Evolutionary conservation across 2,329 filamentous ascomycete species (phyloP), one percentile per base, ranked within the genome.

Genomic region (Bertia moriformis): DNA sequence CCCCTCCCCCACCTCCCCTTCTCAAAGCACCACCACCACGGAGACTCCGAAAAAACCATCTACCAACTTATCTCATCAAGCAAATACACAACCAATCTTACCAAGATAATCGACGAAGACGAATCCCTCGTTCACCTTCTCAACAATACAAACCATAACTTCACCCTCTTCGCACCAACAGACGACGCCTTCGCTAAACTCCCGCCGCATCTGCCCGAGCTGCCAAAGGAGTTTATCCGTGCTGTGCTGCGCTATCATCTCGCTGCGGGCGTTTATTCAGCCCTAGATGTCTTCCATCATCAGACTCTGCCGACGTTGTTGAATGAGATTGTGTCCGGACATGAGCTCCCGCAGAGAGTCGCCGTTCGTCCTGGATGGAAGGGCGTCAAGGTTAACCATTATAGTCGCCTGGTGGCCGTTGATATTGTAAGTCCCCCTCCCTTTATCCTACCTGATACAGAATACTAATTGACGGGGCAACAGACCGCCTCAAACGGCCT

Each of bases 121-220:
- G 68, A 77, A 1, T 74, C 84, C 39, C 62, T 94, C 1, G 76
- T 89, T 24, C 57, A 80, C 40, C 56, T 77, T 3, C 70, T 95
- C 19, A 91, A 93, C 59, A 71, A 72, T 50, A 89, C 83, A 2
- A 60, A 71, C 24, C 65, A 71, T 17, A 88, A 89, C 56, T 74
- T 80, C 51, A 94, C 88, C 1, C 59, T 91, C 38, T 93, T 94
- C 50, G 82, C 83, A 2, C 88, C 88, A 0, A 76, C 73, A 1
- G 75, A 94, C 54, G 62, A 67, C 38, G 86, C 86, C 0, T 89
- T 95, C 48, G 73, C 80, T 7, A 73, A 73, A 46, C 76, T 95
- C 24, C 24, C 24, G n/a, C 24, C 10, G 10, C 24, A 29, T n/a
- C 58, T 10, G 10, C 24, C 24, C 24, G n/a, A 44, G 62, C 78